Base-by-base conservation (phyloP, 257 asterid genomes). In the Scutellaria baicalensis region DNA sequence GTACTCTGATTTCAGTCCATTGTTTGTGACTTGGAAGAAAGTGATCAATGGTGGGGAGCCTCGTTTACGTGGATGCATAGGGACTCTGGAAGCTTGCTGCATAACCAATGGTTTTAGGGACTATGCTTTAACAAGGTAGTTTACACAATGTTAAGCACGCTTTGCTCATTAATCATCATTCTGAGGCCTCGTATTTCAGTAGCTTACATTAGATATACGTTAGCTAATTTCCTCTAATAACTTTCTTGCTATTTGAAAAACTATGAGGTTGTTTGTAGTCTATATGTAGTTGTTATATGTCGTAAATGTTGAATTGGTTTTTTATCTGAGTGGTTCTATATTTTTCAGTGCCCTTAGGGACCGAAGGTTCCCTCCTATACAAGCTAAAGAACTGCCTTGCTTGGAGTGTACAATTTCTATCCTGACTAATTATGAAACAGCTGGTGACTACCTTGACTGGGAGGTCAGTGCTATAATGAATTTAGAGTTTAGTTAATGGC, bases 21-120 rank as follows among this genome's bases (percentile, higher is more conserved):
- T 91, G 78, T 94, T 94, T 78, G 99, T 94, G 66, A 91, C 97
- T 42, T 94, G 97, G 99, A 89, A 94, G 88, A 91, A 94, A 78
- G 82, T 74, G 73, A 82, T 84, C 78, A 91, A 91, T 84, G 97
- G 97, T 66, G 87, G 90, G 64, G 97, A 94, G 84, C 96, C 99
- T 69, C 95, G 97, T 40, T 40, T 94, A 42, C 96, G 97, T 58
- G 97, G 99, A 55, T 94, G 99, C 93, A 94, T 94, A 38, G 99
- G 99, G 78, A 91, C 99, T 67, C 78, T 94, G 52, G 95, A 94
- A 88, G 88, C 99, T 78, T 93, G 90, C 40, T 70, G 80, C 82
- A 75, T 94, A 72, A 35, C 88, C 64, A 86, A 72, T 79, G 97
- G 99, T 70, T 91, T 91, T 69, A 89, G 65, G 88, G 96, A 94